Evolutionary conservation across 164 flowering plant species (phyloP).

Genomic region (Malania oleifera): DNA sequence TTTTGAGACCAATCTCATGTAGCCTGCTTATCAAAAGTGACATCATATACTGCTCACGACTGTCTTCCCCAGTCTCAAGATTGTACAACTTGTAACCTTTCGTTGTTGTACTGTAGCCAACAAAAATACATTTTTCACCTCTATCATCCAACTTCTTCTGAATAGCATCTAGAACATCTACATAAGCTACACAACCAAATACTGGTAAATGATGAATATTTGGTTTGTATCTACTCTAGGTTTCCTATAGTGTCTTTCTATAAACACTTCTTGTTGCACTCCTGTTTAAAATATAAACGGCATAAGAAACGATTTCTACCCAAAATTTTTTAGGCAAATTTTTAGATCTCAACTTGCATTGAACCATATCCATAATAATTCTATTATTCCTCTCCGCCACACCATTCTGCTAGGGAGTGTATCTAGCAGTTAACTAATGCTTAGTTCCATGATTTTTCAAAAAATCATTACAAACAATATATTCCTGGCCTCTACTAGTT

Average conservation of each 20-base stretch:
- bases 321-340: too few relatives aligned
- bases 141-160: slow-evolving; percentile 9
- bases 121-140: slow-evolving; percentile 8
- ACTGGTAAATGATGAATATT: not conserved
- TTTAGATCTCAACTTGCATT: too few relatives aligned
- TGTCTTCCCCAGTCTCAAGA: not conserved
- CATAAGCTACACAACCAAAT: slow-evolving; percentile 11
- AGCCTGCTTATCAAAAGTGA: not conserved
- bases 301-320: too few relatives aligned
- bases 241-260: slow-evolving; percentile 9
- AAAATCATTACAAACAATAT: too few relatives aligned
- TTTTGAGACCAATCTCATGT: not conserved
- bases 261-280: slow-evolving; percentile 3
- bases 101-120: slow-evolving; percentile 5
- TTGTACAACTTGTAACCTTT: slow-evolving; percentile 9
- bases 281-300: too few relatives aligned
- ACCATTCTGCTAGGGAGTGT: too few relatives aligned
- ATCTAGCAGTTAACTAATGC: too few relatives aligned
- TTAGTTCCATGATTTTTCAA: too few relatives aligned
- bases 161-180: not conserved
- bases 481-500: not conserved
- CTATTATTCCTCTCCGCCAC: too few relatives aligned
- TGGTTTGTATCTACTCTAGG: slow-evolving; percentile 13
- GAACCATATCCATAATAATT: too few relatives aligned
- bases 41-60: slow-evolving; percentile 2